Conservation (phyloP, 805 yeast species). For the Barnettozyma pratensis region DNA sequence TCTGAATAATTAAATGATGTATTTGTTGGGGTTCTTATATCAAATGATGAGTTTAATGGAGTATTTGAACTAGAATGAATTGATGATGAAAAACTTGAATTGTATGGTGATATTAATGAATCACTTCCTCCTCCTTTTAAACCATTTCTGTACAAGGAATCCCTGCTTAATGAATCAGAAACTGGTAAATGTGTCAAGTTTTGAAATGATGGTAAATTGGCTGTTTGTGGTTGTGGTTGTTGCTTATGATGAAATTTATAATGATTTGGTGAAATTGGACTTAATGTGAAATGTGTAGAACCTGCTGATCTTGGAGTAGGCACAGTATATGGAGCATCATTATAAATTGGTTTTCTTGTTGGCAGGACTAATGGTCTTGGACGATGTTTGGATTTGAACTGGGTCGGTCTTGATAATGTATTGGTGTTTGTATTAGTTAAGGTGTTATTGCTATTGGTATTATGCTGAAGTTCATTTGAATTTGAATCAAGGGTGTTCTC, state of each 20-base stretch:
- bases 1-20: not conserved
- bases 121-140: not conserved
- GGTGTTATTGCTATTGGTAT: slow-evolving; percentile 3
- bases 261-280: slow-evolving; percentile 13
- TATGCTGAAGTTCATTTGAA: not conserved
- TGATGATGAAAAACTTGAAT: slow-evolving; percentile 12
- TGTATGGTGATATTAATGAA: slow-evolving; percentile 15
- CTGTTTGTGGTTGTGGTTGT: slow-evolving; percentile 4
- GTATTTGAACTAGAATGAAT: slow-evolving; percentile 11
- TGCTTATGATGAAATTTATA: slow-evolving; percentile 1
- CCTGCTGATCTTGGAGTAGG: slow-evolving; percentile 21
- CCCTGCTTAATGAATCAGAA: too few species aligned
- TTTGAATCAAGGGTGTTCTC: too few species aligned
- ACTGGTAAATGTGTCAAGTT: slow-evolving; percentile 3
- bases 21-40: not conserved
- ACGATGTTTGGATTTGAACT: slow-evolving; percentile 24
- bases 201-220: slow-evolving; percentile 16
- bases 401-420: slow-evolving; percentile 18
- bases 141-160: too few species aligned
- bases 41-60: slow-evolving; percentile 7
- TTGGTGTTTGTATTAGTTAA: slow-evolving; percentile 8
- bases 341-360: slow-evolving; percentile 10
- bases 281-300: slow-evolving; percentile 14
- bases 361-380: slow-evolving; percentile 22
- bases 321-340: slow-evolving; percentile 18